Evolutionary conservation across 75 land plant species (phyloP).

Genomic region (Larix kaempferi): DNA sequence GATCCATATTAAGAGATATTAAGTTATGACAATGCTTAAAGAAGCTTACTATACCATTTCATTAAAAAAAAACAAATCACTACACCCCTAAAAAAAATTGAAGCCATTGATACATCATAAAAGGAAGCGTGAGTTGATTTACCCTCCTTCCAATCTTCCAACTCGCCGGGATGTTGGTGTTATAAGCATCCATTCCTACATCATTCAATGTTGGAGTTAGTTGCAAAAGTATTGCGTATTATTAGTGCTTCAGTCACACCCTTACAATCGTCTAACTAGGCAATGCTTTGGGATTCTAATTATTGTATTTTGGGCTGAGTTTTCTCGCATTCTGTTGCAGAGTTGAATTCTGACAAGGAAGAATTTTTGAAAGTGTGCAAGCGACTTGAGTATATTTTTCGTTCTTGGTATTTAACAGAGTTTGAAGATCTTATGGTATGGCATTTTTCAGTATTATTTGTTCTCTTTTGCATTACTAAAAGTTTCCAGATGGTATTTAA

Average conservation of each 20-base stretch:
- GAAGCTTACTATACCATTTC: no score
- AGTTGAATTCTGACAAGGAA: conserved; percentile 50
- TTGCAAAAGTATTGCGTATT: no score
- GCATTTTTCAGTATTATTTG: not conserved
- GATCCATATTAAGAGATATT: no score
- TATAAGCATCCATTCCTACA: no score
- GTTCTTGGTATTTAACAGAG: conserved; percentile 88
- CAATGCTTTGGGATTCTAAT: not conserved
- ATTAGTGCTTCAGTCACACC: no score
- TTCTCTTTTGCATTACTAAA: no score
- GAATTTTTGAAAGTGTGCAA: conserved; percentile 84
- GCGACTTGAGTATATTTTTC: conserved; percentile 82
- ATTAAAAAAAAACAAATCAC: no score
- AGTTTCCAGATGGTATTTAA: not conserved
- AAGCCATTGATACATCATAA: not conserved
- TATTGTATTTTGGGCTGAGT: not conserved
- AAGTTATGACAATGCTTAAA: no score
- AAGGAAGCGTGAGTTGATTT: not conserved
- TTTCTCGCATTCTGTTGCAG: conserved; percentile 29
- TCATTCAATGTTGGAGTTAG: not conserved
- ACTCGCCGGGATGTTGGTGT: not conserved
- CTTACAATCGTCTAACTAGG: not conserved
- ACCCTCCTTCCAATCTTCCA: no score
- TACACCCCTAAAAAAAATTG: no score
- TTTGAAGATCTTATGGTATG: conserved; percentile 92